Percentiles rank a stretch among this genome's conserved stretches.
These are phyloP conservation scores for Auriscalpium microsporum DNA, from an alignment of 768 basidiomycete genomes.

Conservation along the genomic window DNA sequence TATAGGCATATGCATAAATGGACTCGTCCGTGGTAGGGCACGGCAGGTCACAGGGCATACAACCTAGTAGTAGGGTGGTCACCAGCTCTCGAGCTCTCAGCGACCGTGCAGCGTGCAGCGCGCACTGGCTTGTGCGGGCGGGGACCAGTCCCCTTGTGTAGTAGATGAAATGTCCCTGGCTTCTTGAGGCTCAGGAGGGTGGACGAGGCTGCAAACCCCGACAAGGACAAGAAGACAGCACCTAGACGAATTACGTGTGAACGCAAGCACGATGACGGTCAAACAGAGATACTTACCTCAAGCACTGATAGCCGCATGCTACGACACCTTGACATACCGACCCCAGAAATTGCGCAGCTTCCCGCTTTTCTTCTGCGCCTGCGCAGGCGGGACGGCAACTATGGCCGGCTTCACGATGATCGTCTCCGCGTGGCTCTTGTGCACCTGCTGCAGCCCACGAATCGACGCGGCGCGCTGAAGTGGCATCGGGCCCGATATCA, in stretches of 20 bases:
- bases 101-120: background rate
- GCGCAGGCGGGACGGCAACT: background rate
- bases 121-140: background rate
- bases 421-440: slow-evolving; percentile 7
- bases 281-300: slow-evolving; percentile 4
- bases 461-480: slow-evolving; percentile 15
- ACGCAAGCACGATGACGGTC: background rate
- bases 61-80: background rate
- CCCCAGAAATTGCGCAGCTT: slow-evolving; percentile 23
- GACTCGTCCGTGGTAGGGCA: no score
- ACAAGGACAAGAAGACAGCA: background rate
- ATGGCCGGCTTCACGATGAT: slow-evolving; percentile 5
- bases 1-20: background rate
- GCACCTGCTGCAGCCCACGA: slow-evolving; percentile 10
- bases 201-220: background rate
- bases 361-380: slow-evolving; percentile 17
- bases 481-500: slow-evolving; percentile 27
- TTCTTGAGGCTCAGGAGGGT: background rate
- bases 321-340: slow-evolving; percentile 9
- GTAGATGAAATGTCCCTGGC: background rate
- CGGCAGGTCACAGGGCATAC: no score
- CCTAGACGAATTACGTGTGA: background rate
- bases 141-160: slow-evolving; percentile 1
- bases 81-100: slow-evolving; percentile 10
- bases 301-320: slow-evolving; percentile 1